A percentile compares a stretch with the other conserved stretches of the same genome.
Evolutionary conservation across 805 yeast genomes (phyloP).

Genomic region (Metschnikowia chrysomelidarum): DNA sequence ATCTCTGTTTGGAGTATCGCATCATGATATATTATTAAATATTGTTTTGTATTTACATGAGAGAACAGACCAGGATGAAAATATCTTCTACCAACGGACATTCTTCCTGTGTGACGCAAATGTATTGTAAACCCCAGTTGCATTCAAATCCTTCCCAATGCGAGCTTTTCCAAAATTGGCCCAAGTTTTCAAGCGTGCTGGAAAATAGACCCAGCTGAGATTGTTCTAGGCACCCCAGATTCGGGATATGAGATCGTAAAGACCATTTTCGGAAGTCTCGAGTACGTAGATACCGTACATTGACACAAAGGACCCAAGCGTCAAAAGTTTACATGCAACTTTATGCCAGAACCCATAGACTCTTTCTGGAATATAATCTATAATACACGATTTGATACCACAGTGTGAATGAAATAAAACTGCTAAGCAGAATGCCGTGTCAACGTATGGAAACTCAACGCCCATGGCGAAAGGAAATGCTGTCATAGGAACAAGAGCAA

Average conservation of each 20-base stretch:
- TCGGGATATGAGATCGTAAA: slow-evolving; percentile 59
- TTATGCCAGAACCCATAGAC: slow-evolving; percentile 77
- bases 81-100: too few species aligned
- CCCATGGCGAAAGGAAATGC: slow-evolving; percentile 78
- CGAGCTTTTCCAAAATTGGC: too few species aligned
- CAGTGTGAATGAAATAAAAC: slow-evolving; percentile 76
- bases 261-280: slow-evolving; percentile 78
- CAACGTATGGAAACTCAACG: slow-evolving; percentile 63
- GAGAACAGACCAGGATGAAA: too few species aligned
- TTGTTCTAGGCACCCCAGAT: slow-evolving; percentile 65
- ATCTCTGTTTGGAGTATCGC: too few species aligned
- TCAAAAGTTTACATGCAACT: slow-evolving; percentile 64
- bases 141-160: too few species aligned
- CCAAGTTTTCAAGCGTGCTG: too few species aligned
- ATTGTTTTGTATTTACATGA: too few species aligned
- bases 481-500: slow-evolving; percentile 73
- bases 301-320: slow-evolving; percentile 67
- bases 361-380: slow-evolving; percentile 87
- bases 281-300: slow-evolving; percentile 79
- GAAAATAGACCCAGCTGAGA: too few species aligned
- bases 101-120: too few species aligned
- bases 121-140: too few species aligned
- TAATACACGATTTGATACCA: slow-evolving; percentile 89
- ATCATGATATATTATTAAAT: too few species aligned
- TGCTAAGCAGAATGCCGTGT: slow-evolving; percentile 64